Conservation (phyloP, 345 rosid genomes). For the Psidium friedrichsthalianum region DNA sequence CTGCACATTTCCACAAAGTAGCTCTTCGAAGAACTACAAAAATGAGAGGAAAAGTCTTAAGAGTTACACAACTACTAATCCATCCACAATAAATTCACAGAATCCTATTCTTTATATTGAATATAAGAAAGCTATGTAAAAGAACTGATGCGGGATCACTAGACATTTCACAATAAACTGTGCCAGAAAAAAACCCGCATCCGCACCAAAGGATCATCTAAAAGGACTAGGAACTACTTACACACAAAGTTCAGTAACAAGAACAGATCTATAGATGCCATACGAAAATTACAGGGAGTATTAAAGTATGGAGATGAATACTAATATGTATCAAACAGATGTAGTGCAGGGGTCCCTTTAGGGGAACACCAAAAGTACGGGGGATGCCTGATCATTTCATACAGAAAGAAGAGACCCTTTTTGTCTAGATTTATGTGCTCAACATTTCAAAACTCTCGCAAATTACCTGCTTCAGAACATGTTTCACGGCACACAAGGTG, state of each 20-base stretch:
- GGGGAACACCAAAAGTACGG: neutral
- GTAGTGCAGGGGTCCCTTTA: neutral
- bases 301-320: neutral
- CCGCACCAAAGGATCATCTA: neutral
- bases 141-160: neutral
- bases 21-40: conserved; percentile 77
- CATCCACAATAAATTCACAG: neutral
- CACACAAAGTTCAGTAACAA: neutral
- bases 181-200: neutral
- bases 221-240: neutral
- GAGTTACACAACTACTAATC: neutral
- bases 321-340: neutral
- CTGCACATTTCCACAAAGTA: conserved; percentile 37
- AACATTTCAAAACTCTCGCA: neutral
- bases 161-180: neutral
- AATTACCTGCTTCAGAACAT: neutral
- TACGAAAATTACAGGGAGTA: neutral
- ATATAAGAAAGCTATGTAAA: neutral
- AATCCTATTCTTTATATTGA: neutral
- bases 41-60: neutral
- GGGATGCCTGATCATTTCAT: neutral
- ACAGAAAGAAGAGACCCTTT: neutral
- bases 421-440: neutral
- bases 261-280: neutral
- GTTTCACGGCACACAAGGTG: neutral